A percentile compares a stretch with the other conserved stretches of the same genome.
Evolutionary conservation across 2,329 filamentous ascomycete species (phyloP).

Genomic region (Trichoderma brevicompactum): DNA sequence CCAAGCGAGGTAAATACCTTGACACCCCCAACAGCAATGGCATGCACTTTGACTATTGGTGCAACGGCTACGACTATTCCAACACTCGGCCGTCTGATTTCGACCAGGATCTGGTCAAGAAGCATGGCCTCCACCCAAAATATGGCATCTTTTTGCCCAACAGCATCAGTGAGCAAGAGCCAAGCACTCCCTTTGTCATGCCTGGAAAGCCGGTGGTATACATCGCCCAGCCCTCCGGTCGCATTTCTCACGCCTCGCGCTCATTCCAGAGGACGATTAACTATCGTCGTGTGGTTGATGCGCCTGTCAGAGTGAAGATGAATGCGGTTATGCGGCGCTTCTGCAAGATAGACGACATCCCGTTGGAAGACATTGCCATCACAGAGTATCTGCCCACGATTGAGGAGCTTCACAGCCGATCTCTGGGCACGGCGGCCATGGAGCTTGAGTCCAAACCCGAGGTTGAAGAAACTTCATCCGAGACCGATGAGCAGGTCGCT

Average conservation of each 20-base stretch:
- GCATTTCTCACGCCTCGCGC: conserved; percentile 55
- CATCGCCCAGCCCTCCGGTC: conserved; percentile 52
- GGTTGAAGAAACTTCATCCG: conserved; percentile 37
- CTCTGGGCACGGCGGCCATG: conserved; percentile 43
- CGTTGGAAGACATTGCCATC: conserved; percentile 41
- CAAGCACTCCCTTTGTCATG: conserved; percentile 47
- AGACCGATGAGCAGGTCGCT: conserved; percentile 36
- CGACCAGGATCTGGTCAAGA: conserved; percentile 55
- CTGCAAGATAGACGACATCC: conserved; percentile 44
- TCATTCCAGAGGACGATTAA: conserved; percentile 45
- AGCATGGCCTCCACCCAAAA: conserved; percentile 56
- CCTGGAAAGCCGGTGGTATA: conserved; percentile 55
- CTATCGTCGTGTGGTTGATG: conserved; percentile 42
- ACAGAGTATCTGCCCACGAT: conserved; percentile 42
- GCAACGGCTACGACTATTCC: conserved; percentile 58
- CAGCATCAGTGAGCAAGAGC: conserved; percentile 52
- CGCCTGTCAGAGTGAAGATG: conserved; percentile 43
- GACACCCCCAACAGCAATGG: conserved; percentile 58
- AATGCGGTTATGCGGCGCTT: conserved; percentile 43
- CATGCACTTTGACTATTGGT: conserved; percentile 59
- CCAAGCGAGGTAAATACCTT: conserved; percentile 58
- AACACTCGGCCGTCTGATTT: conserved; percentile 54
- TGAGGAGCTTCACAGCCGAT: conserved; percentile 42
- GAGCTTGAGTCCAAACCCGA: conserved; percentile 41
- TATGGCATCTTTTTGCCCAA: conserved; percentile 57